Evolutionary conservation across 345 rosid genomes (phyloP).

Genomic region (Reutealis trisperma): DNA sequence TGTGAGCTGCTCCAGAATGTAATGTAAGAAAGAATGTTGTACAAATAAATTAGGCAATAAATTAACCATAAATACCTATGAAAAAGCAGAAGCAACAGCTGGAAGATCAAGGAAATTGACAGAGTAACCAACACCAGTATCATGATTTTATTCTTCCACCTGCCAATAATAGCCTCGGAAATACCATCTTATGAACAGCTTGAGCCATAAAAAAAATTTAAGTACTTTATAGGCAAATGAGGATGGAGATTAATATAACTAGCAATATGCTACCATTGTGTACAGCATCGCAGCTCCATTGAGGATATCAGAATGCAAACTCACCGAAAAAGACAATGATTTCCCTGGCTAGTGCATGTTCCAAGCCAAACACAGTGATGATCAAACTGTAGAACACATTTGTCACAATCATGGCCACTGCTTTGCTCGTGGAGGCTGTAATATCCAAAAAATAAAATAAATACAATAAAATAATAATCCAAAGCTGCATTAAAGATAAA

Average conservation of each 20-base stretch:
- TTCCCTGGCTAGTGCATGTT: conserved; percentile 88
- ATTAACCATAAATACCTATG: conserved; percentile 59
- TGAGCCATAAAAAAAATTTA: background rate
- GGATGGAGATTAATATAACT: background rate
- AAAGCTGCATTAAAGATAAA: background rate
- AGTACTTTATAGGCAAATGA: conserved; percentile 5
- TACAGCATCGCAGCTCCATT: background rate
- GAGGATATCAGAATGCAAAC: conserved; percentile 23
- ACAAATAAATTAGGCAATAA: background rate
- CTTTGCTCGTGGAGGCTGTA: conserved; percentile 96
- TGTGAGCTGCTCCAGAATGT: background rate
- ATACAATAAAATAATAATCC: conserved; percentile 9
- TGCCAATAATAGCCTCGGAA: conserved; percentile 32
- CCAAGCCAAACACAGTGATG: conserved; percentile 99
- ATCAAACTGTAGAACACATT: conserved; percentile 99
- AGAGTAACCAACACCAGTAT: conserved; percentile 60
- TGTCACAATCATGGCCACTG: conserved; percentile 98
- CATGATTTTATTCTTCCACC: conserved; percentile 88
- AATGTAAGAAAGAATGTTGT: background rate
- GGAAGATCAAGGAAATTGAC: conserved; percentile 68
- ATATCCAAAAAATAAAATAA: too few relatives aligned
- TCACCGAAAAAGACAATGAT: conserved; percentile 97
- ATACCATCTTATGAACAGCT: background rate
- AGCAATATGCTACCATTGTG: background rate
- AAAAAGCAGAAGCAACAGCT: conserved; percentile 78